A percentile compares a stretch with the other conserved stretches of the same genome.
Evolutionary conservation across 176 grass and related monocot species (phyloP).

Genomic region (Eragrostis curvula): DNA sequence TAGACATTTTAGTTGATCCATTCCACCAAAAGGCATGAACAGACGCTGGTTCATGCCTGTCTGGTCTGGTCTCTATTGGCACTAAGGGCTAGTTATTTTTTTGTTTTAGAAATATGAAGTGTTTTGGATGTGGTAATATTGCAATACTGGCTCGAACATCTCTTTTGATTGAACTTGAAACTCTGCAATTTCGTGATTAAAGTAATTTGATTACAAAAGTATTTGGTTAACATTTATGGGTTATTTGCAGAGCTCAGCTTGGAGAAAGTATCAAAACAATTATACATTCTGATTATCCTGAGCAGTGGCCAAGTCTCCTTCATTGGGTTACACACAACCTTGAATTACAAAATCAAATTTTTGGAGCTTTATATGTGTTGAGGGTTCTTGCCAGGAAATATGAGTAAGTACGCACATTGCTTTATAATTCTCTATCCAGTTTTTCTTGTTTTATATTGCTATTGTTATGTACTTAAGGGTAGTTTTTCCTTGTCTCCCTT

Average conservation of each 20-base stretch:
- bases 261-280: conserved; percentile 98
- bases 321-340: conserved; percentile 88
- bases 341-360: conserved; percentile 79
- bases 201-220: not conserved
- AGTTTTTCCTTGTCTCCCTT: not conserved
- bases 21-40: not conserved
- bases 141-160: not conserved
- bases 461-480: not conserved
- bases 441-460: conserved; percentile 4
- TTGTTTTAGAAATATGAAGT: conserved; percentile 7
- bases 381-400: conserved; percentile 95
- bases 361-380: conserved; percentile 92
- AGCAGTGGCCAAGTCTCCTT: conserved; percentile 92
- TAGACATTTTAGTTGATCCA: not conserved
- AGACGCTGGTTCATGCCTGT: not conserved
- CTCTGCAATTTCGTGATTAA: conserved; percentile 13
- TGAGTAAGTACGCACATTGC: conserved; percentile 61
- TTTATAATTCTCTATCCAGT: conserved; percentile 1
- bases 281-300: conserved; percentile 89
- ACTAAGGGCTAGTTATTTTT: not conserved
- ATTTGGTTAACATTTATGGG: conserved; percentile 27
- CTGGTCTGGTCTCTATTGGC: not conserved
- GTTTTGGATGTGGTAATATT: conserved; percentile 10
- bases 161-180: conserved; percentile 30
- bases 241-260: conserved; percentile 77